These are phyloP conservation scores for Corchorus capsularis DNA, from an alignment of 345 rosid genomes.

Conservation along the genomic window DNA sequence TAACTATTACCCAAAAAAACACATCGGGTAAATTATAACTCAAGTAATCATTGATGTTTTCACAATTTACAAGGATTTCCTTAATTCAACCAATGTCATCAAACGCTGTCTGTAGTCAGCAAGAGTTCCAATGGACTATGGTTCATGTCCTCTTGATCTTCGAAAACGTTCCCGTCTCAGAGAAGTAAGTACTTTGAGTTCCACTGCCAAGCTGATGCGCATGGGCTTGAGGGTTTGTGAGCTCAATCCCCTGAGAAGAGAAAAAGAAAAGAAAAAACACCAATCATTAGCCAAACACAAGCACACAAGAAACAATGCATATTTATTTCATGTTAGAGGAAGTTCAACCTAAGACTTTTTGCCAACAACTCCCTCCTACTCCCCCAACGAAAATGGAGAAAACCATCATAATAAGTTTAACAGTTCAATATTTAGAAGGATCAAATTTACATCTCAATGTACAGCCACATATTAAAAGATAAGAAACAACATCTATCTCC, in stretches of 20 bases:
- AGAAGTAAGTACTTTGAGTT: constrained; percentile 93
- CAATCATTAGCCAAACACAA: not conserved
- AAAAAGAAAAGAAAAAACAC: not conserved
- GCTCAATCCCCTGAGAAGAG: constrained; percentile 74
- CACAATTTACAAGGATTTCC: not conserved
- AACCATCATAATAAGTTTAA: not conserved
- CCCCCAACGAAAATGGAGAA: not conserved
- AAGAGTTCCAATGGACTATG: not conserved
- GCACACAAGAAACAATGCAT: not conserved
- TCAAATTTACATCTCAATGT: not conserved
- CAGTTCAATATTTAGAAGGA: not conserved
- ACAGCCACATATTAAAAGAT: not conserved
- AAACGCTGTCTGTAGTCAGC: not conserved
- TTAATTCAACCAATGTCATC: not conserved
- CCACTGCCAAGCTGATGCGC: constrained; percentile 80
- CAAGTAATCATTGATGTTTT: not conserved
- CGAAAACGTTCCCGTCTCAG: constrained; percentile 88
- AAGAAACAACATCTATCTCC: not conserved
- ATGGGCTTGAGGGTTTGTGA: constrained; percentile 83
- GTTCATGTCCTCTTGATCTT: constrained; percentile 73
- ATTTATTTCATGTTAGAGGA: not conserved
- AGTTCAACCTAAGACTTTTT: not conserved
- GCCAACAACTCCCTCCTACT: not conserved
- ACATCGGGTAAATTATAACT: not conserved
- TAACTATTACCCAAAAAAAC: not conserved